phyloP scores from a whole-genome alignment of 306 rosid genomes.

The Medicago ruthenica region DNA sequence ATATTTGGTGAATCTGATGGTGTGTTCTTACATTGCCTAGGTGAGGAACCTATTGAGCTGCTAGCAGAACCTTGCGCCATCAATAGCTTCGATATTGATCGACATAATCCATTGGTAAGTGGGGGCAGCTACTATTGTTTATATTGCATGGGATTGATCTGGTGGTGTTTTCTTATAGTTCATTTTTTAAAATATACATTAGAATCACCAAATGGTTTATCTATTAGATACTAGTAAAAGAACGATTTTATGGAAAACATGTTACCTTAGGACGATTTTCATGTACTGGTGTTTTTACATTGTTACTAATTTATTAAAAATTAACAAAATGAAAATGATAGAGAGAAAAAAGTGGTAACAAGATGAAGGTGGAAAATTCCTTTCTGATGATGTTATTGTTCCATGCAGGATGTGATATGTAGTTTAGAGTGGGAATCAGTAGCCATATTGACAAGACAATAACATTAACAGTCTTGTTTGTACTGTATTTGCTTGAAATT shows the following conservation, averaged over 20 bases:
- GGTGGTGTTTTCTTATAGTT: neutral
- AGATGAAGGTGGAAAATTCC: conserved; percentile 1
- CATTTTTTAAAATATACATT: neutral
- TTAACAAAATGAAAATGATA: neutral
- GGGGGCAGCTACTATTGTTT: conserved; percentile 7
- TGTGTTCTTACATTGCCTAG: conserved; percentile 45
- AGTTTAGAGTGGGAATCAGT: conserved; percentile 95
- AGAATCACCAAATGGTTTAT: neutral
- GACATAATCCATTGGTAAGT: conserved; percentile 82
- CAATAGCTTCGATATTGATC: conserved; percentile 90
- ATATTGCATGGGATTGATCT: conserved; percentile 1
- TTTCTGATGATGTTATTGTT: conserved; percentile 38
- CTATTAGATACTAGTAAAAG: neutral
- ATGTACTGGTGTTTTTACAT: neutral
- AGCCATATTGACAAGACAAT: conserved; percentile 71
- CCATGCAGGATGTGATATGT: conserved; percentile 82
- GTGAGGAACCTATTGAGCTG: conserved; percentile 78
- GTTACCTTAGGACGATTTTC: neutral
- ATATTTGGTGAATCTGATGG: conserved; percentile 24
- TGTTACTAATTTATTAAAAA: neutral
- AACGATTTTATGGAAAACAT: neutral
- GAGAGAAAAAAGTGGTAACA: neutral
- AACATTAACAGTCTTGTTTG: conserved; percentile 26
- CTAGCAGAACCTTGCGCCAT: conserved; percentile 94
- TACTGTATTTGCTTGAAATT: conserved; percentile 31